A percentile compares a stretch with the other conserved stretches of the same genome.
Conservation (phyloP, 148 eudicot species). For the Mesembryanthemum crystallinum region DNA sequence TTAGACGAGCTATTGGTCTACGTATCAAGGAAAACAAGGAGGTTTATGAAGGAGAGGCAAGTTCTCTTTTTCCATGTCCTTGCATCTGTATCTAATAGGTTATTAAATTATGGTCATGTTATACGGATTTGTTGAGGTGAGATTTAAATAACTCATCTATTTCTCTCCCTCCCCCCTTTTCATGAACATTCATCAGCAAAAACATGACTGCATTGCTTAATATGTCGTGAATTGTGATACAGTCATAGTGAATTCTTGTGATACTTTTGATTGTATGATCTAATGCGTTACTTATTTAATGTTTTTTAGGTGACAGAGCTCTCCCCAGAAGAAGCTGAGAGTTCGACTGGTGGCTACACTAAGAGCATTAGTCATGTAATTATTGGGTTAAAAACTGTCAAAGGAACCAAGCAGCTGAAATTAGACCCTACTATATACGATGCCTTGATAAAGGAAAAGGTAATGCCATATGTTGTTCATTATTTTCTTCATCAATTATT, state of each 20-base stretch:
- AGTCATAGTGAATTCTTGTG: neutral
- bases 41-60: slow-evolving; percentile 97
- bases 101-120: too few species aligned
- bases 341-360: slow-evolving; percentile 91
- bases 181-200: neutral
- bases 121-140: neutral
- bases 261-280: neutral
- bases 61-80: slow-evolving; percentile 21
- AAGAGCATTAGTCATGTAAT: slow-evolving; percentile 95
- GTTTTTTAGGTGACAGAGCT: slow-evolving; percentile 85
- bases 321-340: slow-evolving; percentile 96
- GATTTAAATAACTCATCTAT: neutral
- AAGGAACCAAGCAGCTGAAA: slow-evolving; percentile 95
- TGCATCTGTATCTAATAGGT: neutral
- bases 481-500: neutral
- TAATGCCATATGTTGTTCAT: slow-evolving; percentile 15
- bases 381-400: slow-evolving; percentile 90
- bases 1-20: slow-evolving; percentile 87
- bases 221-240: too few species aligned
- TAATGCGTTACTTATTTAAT: neutral
- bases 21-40: slow-evolving; percentile 98
- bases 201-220: neutral
- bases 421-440: slow-evolving; percentile 95
- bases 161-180: neutral
- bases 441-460: slow-evolving; percentile 96